These are phyloP conservation scores for Gastrolobium villosum DNA, from an alignment of 306 rosid species.

Conservation along the genomic window DNA sequence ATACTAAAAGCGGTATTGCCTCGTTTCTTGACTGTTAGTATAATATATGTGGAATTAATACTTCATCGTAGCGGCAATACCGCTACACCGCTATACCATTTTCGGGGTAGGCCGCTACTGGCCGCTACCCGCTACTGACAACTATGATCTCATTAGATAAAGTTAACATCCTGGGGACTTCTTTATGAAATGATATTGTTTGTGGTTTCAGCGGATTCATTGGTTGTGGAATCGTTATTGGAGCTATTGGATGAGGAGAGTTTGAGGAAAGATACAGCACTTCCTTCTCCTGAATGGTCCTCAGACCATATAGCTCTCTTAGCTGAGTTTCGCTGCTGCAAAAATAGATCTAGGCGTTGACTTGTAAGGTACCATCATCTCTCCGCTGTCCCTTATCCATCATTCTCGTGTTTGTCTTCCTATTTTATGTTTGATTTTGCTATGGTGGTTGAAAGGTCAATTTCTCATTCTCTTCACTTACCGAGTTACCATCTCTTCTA, in stretches of 20 bases:
- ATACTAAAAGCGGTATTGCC: too few species aligned
- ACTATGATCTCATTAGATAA: conserved; percentile 17
- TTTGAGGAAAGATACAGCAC: conserved; percentile 97
- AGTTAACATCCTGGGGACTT: conserved; percentile 19
- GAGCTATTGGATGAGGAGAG: conserved; percentile 99
- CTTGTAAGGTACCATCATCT: conserved; percentile 52
- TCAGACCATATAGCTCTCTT: conserved; percentile 97
- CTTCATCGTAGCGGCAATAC: too few species aligned
- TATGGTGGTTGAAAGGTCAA: background rate
- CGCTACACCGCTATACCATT: too few species aligned
- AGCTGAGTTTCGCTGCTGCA: conserved; percentile 97
- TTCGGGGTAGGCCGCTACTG: too few species aligned
- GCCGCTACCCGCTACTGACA: too few species aligned
- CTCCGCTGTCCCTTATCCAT: background rate
- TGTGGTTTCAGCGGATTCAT: conserved; percentile 88
- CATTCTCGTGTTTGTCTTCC: background rate
- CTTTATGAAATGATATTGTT: conserved; percentile 19
- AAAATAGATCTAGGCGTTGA: conserved; percentile 89
- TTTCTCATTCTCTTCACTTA: background rate
- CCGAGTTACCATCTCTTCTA: background rate
- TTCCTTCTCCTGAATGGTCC: conserved; percentile 99
- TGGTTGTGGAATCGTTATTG: conserved; percentile 92
- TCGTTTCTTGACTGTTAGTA: too few species aligned
- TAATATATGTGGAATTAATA: too few species aligned
- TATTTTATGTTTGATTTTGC: background rate